phyloP scores from a whole-genome alignment of 2,329 filamentous ascomycete species.

The Beauveria varroae region DNA sequence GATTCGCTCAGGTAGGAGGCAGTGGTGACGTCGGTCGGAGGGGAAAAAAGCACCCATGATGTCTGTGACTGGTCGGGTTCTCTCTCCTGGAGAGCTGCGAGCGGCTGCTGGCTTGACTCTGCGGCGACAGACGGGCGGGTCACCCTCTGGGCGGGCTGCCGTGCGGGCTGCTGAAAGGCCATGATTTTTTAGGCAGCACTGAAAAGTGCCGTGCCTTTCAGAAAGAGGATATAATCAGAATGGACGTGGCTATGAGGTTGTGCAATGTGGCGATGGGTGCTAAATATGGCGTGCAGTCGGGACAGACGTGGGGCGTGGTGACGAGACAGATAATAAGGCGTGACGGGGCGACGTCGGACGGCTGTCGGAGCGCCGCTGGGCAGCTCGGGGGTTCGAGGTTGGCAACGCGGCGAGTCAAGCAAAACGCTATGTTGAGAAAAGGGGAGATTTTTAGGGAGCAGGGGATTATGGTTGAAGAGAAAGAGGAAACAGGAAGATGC shows the following conservation, averaged over 20 bases:
- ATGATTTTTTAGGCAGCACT: constrained; percentile 25
- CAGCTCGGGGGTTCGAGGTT: constrained; percentile 1
- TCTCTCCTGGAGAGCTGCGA: constrained; percentile 20
- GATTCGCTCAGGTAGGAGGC: constrained; percentile 62
- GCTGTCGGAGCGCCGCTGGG: constrained; percentile 6
- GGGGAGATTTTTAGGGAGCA: not conserved
- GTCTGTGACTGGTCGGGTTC: constrained; percentile 69
- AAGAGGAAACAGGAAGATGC: not conserved
- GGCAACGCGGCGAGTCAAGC: not conserved
- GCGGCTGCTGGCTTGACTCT: constrained; percentile 23
- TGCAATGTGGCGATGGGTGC: not conserved
- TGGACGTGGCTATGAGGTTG: not conserved
- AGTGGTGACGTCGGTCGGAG: constrained; percentile 55
- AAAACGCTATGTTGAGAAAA: not conserved
- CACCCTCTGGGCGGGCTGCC: constrained; percentile 43
- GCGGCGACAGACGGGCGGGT: constrained; percentile 34
- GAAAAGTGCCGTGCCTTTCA: not conserved
- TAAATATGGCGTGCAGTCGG: not conserved
- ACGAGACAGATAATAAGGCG: constrained; percentile 10
- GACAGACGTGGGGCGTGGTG: not conserved
- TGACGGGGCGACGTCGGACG: constrained; percentile 7
- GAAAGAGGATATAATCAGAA: not conserved
- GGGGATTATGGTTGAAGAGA: not conserved
- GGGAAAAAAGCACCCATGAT: constrained; percentile 87
- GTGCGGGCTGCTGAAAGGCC: constrained; percentile 55